Evolutionary conservation across 495 filamentous ascomycete genomes (phyloP), one percentile per base, ranked within the genome.

Genomic region (Neurospora pannonica): DNA sequence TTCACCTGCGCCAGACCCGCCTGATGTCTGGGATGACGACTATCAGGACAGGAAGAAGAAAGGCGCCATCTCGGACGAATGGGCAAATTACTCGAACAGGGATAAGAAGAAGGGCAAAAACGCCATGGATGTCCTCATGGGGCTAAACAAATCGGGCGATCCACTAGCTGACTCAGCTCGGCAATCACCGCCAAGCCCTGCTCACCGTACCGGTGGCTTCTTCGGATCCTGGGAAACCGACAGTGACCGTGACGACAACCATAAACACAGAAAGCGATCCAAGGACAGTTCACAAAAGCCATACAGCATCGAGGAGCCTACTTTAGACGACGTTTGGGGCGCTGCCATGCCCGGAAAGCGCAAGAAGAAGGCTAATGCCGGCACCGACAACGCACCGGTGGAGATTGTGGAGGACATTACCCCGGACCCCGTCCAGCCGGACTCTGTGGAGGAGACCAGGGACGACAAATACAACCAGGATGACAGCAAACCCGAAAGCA

Each of bases 241-340:
- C 42, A 84, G 83, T 67, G 82, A 83, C 24, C 76, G 81, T 31
- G 81, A 84, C 71, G 82, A 82, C 71, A 77, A 77, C 60, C 75
- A 76, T 40, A 60, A 69, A 28, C 46, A 73, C 28, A 75, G 79
- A n/a, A 77, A 77, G 69, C 75, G 77, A n/a, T 62, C 70, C 28
- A 40, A 74, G 19, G 38, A 38, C 24, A 71, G 54, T 34, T 75
- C 74, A 28, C 77, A 84, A 69, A 85, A 85, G 75, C 83, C 83
- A 9, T 86, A 86, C 73, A 77, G 79, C 8, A 83, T 85, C 70
- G 85, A 87, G 72, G 84, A 87, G 72, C 85, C 83, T 48, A 46
- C 42, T 11, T 72, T 48, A 7, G 82, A 85, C 31, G 84, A 86
- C 72, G 75, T 77, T n/a, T 85, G 83, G 84, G 83, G 78, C 19